These are phyloP conservation scores for Dryas drummondii DNA, from an alignment of 306 rosid species.

Conservation along the genomic window DNA sequence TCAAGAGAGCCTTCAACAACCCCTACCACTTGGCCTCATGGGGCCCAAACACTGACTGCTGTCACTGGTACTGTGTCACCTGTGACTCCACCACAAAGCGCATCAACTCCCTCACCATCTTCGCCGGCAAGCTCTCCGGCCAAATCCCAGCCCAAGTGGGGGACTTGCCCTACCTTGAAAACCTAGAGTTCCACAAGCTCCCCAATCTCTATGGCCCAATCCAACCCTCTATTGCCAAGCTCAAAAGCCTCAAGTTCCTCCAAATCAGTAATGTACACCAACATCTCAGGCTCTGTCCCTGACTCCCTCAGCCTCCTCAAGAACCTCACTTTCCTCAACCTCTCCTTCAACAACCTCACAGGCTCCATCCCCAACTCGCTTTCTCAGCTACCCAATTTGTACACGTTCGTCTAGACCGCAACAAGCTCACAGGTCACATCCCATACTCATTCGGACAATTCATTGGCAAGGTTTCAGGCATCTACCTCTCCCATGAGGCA, in stretches of 20 bases:
- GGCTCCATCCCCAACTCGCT: conserved; percentile 68
- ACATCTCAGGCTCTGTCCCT: conserved; percentile 59
- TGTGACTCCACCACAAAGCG: conserved; percentile 63
- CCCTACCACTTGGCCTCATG: conserved; percentile 64
- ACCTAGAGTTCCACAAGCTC: conserved; percentile 53
- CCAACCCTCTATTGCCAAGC: conserved; percentile 57
- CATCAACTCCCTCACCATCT: conserved; percentile 48
- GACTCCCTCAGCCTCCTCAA: conserved; percentile 51
- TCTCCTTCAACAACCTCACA: conserved; percentile 51
- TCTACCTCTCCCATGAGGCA: conserved; percentile 46
- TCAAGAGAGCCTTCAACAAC: conserved; percentile 63
- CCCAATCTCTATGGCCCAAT: conserved; percentile 61
- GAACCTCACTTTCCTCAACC: conserved; percentile 42
- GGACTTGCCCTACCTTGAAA: conserved; percentile 57
- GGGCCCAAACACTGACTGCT: conserved; percentile 59
- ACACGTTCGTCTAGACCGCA: conserved; percentile 41
- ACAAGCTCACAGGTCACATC: conserved; percentile 32
- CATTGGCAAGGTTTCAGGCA: conserved; percentile 7
- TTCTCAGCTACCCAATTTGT: conserved; percentile 34
- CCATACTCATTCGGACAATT: conserved; percentile 46
- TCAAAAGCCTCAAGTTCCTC: conserved; percentile 45
- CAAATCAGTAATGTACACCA: conserved; percentile 49
- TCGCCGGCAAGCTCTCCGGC: conserved; percentile 40
- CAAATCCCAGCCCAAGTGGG: conserved; percentile 64
- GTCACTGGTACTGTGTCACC: conserved; percentile 56